Conservation (phyloP, 352 stramenopile species). For the Elongisporangium prolatum region DNA sequence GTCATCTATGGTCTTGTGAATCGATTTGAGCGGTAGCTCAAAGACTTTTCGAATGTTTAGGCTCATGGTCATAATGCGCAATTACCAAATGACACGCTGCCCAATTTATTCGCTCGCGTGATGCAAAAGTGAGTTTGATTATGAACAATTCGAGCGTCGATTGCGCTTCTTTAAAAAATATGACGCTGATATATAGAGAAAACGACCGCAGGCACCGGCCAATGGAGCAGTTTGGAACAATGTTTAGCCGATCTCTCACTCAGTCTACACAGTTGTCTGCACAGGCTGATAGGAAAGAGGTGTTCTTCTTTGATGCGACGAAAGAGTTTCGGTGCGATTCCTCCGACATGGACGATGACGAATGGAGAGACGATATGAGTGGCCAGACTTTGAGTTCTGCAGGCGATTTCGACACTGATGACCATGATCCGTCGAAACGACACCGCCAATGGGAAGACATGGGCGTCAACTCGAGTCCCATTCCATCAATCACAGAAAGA, state of each 20-base stretch:
- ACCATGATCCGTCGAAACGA: constrained; percentile 13
- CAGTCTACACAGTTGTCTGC: background rate
- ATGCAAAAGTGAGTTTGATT: background rate
- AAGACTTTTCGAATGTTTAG: background rate
- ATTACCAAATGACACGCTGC: background rate
- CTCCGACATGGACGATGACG: background rate
- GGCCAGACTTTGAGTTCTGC: constrained; percentile 14
- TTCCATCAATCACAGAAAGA: constrained; percentile 9
- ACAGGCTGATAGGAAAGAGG: constrained; percentile 11
- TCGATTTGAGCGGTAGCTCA: background rate
- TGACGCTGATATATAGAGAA: background rate
- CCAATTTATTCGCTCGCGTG: background rate
- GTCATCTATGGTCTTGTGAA: background rate
- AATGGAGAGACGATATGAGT: constrained; percentile 10
- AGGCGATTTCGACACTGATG: constrained; percentile 21
- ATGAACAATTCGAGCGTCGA: too few relatives aligned
- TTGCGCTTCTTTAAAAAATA: too few relatives aligned
- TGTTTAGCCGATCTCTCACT: background rate
- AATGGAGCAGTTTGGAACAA: background rate
- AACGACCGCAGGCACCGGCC: background rate
- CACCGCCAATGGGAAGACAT: constrained; percentile 13
- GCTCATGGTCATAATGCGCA: background rate
- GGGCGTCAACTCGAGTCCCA: background rate
- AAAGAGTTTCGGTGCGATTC: constrained; percentile 16
- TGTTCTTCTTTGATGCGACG: constrained; percentile 38